Evolutionary conservation across 2,329 filamentous ascomycete genomes (phyloP).

Genomic region (Colletotrichum liriopes): DNA sequence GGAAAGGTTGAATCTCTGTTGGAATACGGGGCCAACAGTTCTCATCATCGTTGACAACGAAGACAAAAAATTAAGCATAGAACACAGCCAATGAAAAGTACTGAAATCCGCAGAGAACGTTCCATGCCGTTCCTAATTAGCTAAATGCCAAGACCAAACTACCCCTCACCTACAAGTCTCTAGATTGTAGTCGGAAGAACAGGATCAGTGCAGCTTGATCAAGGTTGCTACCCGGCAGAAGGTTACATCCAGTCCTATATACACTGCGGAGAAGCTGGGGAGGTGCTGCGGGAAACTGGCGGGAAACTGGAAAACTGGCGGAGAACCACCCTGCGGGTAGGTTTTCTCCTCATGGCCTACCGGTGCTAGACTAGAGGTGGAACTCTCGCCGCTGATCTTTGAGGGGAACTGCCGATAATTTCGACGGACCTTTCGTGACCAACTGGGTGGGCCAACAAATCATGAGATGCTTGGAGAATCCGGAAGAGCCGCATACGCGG

Average conservation of each 20-base stretch:
- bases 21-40: background rate
- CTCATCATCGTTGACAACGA: background rate
- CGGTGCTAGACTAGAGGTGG: background rate
- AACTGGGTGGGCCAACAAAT: background rate
- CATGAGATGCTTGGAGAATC: slow-evolving; percentile 1
- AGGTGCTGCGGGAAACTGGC: slow-evolving; percentile 1
- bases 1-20: background rate
- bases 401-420: slow-evolving; percentile 36
- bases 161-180: background rate
- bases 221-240: background rate
- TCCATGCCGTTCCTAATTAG: background rate
- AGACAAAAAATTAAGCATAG: background rate
- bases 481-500: background rate
- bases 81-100: background rate
- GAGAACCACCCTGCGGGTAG: background rate
- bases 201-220: background rate
- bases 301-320: slow-evolving; percentile 4
- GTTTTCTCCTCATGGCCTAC: slow-evolving; percentile 8
- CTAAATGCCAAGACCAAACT: background rate
- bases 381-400: background rate
- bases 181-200: background rate
- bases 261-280: background rate
- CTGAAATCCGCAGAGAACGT: background rate
- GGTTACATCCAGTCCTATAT: background rate
- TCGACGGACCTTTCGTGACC: slow-evolving; percentile 19